Evolutionary conservation across 2,329 filamentous ascomycete species (phyloP).

Genomic region (Grosmannia huntii): DNA sequence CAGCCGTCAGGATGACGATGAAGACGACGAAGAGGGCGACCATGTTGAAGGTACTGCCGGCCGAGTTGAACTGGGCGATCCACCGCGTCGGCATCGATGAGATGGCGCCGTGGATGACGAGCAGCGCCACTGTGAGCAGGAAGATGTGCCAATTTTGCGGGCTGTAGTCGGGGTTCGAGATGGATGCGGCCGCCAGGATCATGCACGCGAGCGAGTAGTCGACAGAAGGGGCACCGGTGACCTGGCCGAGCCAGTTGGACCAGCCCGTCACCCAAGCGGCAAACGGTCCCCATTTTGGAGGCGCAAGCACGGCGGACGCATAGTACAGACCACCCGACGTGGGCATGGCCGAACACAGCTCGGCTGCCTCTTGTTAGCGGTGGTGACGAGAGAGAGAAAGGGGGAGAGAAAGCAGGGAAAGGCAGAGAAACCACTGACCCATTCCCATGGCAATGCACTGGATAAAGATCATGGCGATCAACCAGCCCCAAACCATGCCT

Average conservation of each 20-base stretch:
- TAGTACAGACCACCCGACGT: slow-evolving; percentile 65
- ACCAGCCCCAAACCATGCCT: slow-evolving; percentile 66
- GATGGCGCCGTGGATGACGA: slow-evolving; percentile 54
- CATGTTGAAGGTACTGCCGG: slow-evolving; percentile 59
- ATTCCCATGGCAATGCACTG: slow-evolving; percentile 56
- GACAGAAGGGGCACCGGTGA: slow-evolving; percentile 53
- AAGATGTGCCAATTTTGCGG: slow-evolving; percentile 56
- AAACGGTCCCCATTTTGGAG: slow-evolving; percentile 50
- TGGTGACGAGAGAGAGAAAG: neutral
- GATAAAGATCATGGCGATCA: slow-evolving; percentile 60
- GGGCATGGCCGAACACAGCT: slow-evolving; percentile 61
- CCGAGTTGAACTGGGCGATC: slow-evolving; percentile 58
- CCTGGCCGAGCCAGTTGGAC: slow-evolving; percentile 57
- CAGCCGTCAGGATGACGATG: slow-evolving; percentile 51
- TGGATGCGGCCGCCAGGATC: slow-evolving; percentile 59
- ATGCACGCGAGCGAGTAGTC: slow-evolving; percentile 56
- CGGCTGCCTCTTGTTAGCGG: slow-evolving; percentile 22
- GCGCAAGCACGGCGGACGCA: slow-evolving; percentile 57
- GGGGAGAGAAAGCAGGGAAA: neutral
- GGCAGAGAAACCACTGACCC: slow-evolving; percentile 21
- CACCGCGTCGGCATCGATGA: slow-evolving; percentile 59
- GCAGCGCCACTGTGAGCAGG: slow-evolving; percentile 52
- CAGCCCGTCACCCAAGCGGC: slow-evolving; percentile 58
- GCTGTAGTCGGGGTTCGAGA: slow-evolving; percentile 50
- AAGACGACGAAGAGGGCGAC: slow-evolving; percentile 51